These are phyloP conservation scores for Poterioochromonas sp. DNA, from an alignment of 352 stramenopile genomes.

Conservation along the genomic window DNA sequence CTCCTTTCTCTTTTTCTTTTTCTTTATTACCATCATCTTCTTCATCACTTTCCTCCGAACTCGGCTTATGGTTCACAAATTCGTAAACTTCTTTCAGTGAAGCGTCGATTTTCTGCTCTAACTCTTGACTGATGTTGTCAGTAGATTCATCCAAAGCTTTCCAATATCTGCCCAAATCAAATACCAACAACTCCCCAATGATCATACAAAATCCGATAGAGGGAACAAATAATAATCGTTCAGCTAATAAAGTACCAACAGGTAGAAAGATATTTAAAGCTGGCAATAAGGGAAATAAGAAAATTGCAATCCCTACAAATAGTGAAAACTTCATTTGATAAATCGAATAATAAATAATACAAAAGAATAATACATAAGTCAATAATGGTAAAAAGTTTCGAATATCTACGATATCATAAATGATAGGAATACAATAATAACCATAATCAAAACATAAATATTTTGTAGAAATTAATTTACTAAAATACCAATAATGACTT, in stretches of 20 bases:
- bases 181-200: background rate
- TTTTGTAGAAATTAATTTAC: conserved; percentile 71
- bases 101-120: too few species aligned
- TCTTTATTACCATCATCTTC: too few species aligned
- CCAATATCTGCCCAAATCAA: background rate
- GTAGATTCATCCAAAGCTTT: background rate
- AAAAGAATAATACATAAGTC: conserved; percentile 52
- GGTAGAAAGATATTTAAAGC: conserved; percentile 77
- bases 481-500: conserved; percentile 69
- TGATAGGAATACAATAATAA: conserved; percentile 63
- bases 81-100: too few species aligned
- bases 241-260: conserved; percentile 73
- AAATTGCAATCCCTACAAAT: conserved; percentile 49
- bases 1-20: too few species aligned
- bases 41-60: too few species aligned
- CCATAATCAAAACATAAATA: conserved; percentile 72
- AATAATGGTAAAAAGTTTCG: conserved; percentile 57
- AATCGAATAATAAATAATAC: conserved; percentile 48
- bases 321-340: conserved; percentile 21
- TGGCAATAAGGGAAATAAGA: conserved; percentile 67
- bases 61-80: too few species aligned
- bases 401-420: conserved; percentile 51
- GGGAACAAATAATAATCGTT: conserved; percentile 73
- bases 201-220: conserved; percentile 8
- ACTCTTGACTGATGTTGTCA: too few species aligned